Percentiles rank a stretch among this genome's conserved stretches.
phyloP scores from a whole-genome alignment of 768 basidiomycete species.

The Lactarius sanguifluus region DNA sequence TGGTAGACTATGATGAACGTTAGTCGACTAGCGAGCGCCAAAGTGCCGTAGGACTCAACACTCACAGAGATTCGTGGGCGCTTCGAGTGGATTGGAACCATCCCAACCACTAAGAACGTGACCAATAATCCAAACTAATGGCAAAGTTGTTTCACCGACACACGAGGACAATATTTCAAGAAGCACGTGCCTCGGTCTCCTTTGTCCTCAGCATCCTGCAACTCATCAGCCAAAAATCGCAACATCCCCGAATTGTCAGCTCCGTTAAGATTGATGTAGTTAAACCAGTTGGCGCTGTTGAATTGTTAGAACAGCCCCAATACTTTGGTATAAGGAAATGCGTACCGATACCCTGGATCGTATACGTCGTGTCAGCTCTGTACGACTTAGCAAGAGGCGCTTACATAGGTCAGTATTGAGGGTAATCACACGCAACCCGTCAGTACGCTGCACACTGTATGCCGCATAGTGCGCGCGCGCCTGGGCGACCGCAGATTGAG shows the following conservation, averaged over 20 bases:
- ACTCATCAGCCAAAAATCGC: conserved; percentile 72
- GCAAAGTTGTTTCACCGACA: conserved; percentile 5
- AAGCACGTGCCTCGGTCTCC: conserved; percentile 58
- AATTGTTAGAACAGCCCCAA: neutral
- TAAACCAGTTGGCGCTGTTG: conserved; percentile 65
- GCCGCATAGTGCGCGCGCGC: conserved; percentile 71
- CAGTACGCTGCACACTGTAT: conserved; percentile 64
- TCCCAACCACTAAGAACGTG: conserved; percentile 70
- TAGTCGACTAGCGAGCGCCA: neutral
- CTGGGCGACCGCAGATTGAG: conserved; percentile 50
- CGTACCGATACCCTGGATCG: conserved; percentile 34
- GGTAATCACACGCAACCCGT: conserved; percentile 70
- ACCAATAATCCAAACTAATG: conserved; percentile 51
- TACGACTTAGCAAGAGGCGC: conserved; percentile 33
- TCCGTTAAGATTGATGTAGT: conserved; percentile 70
- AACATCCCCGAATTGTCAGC: conserved; percentile 76
- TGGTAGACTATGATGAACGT: conserved; percentile 43
- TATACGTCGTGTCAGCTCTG: conserved; percentile 2
- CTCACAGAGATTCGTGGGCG: conserved; percentile 71
- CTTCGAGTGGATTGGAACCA: conserved; percentile 59
- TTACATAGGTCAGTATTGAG: conserved; percentile 76
- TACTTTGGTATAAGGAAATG: neutral
- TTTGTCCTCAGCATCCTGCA: conserved; percentile 75
- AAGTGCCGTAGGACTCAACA: conserved; percentile 12
- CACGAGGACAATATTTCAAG: neutral